These are phyloP conservation scores for Sporisorium iseilematis-ciliati DNA, from an alignment of 1,284 basidiomycete genomes.

Conservation along the genomic window DNA sequence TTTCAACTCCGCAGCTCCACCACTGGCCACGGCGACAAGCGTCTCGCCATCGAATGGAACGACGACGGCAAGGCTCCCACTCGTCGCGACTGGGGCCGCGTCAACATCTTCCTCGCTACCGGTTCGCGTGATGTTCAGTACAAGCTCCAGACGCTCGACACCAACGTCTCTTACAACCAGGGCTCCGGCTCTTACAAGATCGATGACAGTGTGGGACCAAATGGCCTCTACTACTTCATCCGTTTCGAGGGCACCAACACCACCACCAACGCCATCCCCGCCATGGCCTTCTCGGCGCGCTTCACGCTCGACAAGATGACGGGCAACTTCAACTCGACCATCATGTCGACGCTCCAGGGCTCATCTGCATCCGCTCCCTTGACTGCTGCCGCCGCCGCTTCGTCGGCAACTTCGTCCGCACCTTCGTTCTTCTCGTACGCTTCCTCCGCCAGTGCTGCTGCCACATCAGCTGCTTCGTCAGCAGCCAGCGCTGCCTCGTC, in stretches of 20 bases:
- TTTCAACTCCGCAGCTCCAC: constrained; percentile 40
- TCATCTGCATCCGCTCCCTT: constrained; percentile 29
- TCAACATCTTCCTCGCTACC: constrained; percentile 64
- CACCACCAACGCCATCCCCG: constrained; percentile 39
- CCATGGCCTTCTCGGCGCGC: constrained; percentile 64
- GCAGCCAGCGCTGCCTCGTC: neutral
- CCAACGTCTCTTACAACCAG: constrained; percentile 31
- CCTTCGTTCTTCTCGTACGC: constrained; percentile 18
- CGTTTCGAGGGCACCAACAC: constrained; percentile 60
- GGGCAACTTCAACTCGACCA: constrained; percentile 60
- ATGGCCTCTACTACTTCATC: constrained; percentile 63
- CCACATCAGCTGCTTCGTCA: constrained; percentile 80
- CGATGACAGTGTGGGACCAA: constrained; percentile 48
- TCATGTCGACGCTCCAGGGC: constrained; percentile 34
- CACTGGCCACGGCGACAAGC: constrained; percentile 44
- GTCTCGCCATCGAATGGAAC: constrained; percentile 54
- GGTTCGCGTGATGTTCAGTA: constrained; percentile 60
- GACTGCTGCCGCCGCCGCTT: constrained; percentile 18
- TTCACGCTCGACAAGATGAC: constrained; percentile 56
- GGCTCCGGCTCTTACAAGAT: constrained; percentile 40
- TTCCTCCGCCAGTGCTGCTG: constrained; percentile 76
- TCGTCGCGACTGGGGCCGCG: constrained; percentile 49
- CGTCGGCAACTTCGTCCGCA: constrained; percentile 15
- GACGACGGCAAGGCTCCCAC: constrained; percentile 59
- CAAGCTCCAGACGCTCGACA: constrained; percentile 60